These are phyloP conservation scores for Aspergillus brasiliensis DNA, from an alignment of 2,329 filamentous ascomycete species.

Conservation along the genomic window DNA sequence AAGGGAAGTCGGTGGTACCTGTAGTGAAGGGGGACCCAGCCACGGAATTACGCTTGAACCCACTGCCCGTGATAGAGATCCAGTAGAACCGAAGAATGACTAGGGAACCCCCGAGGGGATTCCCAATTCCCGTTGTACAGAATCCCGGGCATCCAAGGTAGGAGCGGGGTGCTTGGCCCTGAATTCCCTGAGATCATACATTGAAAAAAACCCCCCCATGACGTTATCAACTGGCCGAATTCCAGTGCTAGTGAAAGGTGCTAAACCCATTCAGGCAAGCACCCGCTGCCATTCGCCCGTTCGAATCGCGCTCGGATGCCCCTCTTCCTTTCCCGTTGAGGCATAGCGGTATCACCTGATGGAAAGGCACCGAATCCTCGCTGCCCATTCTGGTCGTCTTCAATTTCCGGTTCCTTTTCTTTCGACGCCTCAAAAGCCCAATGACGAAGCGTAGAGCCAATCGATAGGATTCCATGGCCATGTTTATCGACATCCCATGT, in stretches of 20 bases:
- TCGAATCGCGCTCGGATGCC: constrained; percentile 11
- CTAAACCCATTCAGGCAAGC: constrained; percentile 15
- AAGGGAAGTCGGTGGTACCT: not conserved
- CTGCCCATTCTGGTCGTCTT: not conserved
- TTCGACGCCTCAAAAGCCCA: not conserved
- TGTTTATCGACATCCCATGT: not conserved
- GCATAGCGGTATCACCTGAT: constrained; percentile 6
- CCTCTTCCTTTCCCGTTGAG: constrained; percentile 4
- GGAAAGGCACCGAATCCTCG: constrained; percentile 14
- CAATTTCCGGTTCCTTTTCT: not conserved
- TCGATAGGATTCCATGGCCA: not conserved
- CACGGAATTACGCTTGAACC: not conserved
- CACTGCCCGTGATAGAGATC: not conserved
- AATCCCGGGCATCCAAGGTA: not conserved
- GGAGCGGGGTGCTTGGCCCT: not conserved
- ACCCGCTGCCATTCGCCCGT: constrained; percentile 13
- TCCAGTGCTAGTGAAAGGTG: constrained; percentile 6
- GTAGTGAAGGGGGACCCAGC: not conserved
- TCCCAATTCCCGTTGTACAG: too few species aligned
- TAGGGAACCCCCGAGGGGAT: not conserved
- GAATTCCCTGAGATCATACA: constrained; percentile 20
- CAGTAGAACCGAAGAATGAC: not conserved
- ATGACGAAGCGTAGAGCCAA: not conserved
- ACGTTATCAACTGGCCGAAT: constrained; percentile 18
- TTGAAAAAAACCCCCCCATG: constrained; percentile 8